Base-by-base conservation (phyloP, 495 filamentous ascomycete genomes). In the Aspergillus homomorphus region DNA sequence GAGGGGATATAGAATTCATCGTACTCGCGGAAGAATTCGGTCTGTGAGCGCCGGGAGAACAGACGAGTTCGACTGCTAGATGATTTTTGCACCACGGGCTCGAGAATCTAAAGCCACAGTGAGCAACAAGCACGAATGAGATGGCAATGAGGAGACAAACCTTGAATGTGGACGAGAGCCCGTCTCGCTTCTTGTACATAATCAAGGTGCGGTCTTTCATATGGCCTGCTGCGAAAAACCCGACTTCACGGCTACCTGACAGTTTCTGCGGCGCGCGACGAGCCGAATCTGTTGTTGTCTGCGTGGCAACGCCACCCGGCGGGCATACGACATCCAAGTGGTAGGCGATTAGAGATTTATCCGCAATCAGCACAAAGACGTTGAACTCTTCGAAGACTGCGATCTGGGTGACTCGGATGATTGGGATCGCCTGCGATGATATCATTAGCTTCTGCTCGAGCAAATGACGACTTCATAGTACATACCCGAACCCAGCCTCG, bases 1-100 rank as follows among this genome's bases (percentile, higher is more conserved):
- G 90, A 86, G 7, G 94, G 93, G 62, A 99, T 93, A 74, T 97
- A 99, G 73, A 99, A 99, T 54, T 97, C 93, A 74, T 96, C 94
- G 66, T 90, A 99, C 65, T 98, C 94, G 59, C 95, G 87, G 85
- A 97, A 98, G 69, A 93, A 94, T 65, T 98, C 94, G 4, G 94
- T 97, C 57, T 82, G 85, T 14, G 91, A 90, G 23, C 81, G 81
- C 38, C 77, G 76, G 0, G 82, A 75, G 63, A 87, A 88, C 42
- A 96, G 77, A 9, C 89, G 84, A 21, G 81, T 81, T 58, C 86
- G 88, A 60, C 61, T 76, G 9, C 69, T 67, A 0, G 76, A 58
- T 24, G 77, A 77, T 66, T 96, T 96, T 57, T 96, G 91, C 66
- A 92, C 89, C 43, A 99, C 88, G 4, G 94, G 94, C 67, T 99